Evolutionary conservation across 176 grass and related monocot species (phyloP).

Genomic region (Saccharum officinarum): DNA sequence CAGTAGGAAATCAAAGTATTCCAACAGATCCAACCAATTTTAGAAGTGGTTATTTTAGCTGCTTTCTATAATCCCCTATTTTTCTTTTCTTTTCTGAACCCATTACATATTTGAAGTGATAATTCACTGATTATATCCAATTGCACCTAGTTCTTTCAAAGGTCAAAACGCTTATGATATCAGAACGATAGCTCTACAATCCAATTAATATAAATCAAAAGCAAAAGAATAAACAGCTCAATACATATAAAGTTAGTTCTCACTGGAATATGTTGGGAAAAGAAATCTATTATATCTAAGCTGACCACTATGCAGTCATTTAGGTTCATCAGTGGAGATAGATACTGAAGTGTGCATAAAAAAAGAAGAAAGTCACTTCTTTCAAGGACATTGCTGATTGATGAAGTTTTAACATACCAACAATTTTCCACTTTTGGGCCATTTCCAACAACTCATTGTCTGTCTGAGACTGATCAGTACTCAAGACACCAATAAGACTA

Average conservation of each 20-base stretch:
- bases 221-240: not conserved
- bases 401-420: constrained; percentile 59
- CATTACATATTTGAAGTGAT: constrained; percentile 3
- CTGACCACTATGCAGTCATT: not conserved
- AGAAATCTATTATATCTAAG: not conserved
- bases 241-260: not conserved
- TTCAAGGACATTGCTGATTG: not conserved
- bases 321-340: not conserved
- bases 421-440: constrained; percentile 86
- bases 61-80: not conserved
- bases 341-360: not conserved
- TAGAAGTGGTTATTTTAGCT: not conserved
- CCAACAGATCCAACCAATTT: not conserved
- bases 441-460: constrained; percentile 76
- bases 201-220: not conserved
- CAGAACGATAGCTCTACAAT: not conserved
- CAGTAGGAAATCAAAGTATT: not conserved
- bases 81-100: not conserved
- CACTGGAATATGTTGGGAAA: not conserved
- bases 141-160: not conserved
- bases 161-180: not conserved
- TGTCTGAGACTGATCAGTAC: constrained; percentile 72
- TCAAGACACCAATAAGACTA: constrained; percentile 95
- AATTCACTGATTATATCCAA: not conserved
- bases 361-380: not conserved